A percentile compares a stretch with the other conserved stretches of the same genome.
phyloP scores from a whole-genome alignment of 371 early-diverging fungal genomes.

The Mortierella sp. region DNA sequence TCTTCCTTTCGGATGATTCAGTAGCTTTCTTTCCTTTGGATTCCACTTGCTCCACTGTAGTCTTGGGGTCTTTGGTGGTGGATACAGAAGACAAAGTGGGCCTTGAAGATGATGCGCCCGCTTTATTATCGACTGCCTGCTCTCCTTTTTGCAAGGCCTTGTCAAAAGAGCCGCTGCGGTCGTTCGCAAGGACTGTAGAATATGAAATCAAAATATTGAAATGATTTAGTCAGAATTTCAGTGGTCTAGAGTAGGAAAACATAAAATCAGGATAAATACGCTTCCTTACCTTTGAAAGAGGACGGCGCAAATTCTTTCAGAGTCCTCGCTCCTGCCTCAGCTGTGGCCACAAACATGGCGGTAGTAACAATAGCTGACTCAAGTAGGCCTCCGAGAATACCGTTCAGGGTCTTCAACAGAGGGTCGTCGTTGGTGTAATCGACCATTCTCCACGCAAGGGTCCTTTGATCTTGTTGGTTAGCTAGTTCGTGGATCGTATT shows the following conservation, averaged over 20 bases:
- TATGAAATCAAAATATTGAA: too few relatives aligned
- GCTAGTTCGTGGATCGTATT: background rate
- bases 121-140: background rate
- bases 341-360: constrained; percentile 10
- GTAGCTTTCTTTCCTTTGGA: background rate
- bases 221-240: too few relatives aligned
- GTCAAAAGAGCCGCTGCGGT: constrained; percentile 6
- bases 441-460: constrained; percentile 22
- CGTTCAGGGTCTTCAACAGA: constrained; percentile 20
- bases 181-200: background rate
- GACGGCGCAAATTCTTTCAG: constrained; percentile 13
- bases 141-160: constrained; percentile 8
- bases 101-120: background rate
- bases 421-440: constrained; percentile 13
- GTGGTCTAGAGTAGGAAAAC: too few relatives aligned
- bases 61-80: background rate
- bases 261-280: background rate
- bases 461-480: background rate
- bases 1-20: background rate
- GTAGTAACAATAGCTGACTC: constrained; percentile 11
- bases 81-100: too few relatives aligned
- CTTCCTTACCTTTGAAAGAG: constrained; percentile 13
- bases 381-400: constrained; percentile 27
- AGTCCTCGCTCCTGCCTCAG: background rate
- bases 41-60: too few relatives aligned